Evolutionary conservation across 805 yeast genomes (phyloP).

Genomic region (Sugiyamaella chiloensis): DNA sequence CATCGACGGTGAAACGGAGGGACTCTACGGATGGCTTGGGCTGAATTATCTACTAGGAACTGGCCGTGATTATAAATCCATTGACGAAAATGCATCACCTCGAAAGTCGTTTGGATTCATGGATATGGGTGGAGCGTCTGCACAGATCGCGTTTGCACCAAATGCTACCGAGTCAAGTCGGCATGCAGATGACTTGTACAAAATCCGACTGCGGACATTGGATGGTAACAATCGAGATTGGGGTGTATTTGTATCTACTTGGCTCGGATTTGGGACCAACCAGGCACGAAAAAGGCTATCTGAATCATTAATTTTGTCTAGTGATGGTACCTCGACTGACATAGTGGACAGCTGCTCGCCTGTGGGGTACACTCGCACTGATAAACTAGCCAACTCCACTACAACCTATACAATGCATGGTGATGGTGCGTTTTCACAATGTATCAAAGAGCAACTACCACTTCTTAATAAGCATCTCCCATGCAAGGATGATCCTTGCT

Average conservation of each 20-base stretch:
- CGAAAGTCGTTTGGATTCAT: slow-evolving; percentile 79
- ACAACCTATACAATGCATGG: slow-evolving; percentile 52
- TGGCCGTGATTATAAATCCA: slow-evolving; percentile 35
- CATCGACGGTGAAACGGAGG: slow-evolving; percentile 94
- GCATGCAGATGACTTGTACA: slow-evolving; percentile 72
- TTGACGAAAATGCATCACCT: slow-evolving; percentile 22
- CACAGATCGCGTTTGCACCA: slow-evolving; percentile 93
- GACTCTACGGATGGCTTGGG: slow-evolving; percentile 93
- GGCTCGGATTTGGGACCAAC: slow-evolving; percentile 98
- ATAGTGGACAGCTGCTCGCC: slow-evolving; percentile 81
- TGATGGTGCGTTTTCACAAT: slow-evolving; percentile 71
- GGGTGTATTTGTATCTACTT: slow-evolving; percentile 89
- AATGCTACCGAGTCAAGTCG: slow-evolving; percentile 52
- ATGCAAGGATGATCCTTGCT: slow-evolving; percentile 83
- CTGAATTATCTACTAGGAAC: slow-evolving; percentile 77
- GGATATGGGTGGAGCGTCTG: slow-evolving; percentile 99
- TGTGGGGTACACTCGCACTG: slow-evolving; percentile 42
- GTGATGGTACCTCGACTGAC: slow-evolving; percentile 8
- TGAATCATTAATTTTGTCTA: slow-evolving; percentile 11
- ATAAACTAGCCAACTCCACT: slow-evolving; percentile 11
- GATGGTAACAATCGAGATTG: slow-evolving; percentile 72
- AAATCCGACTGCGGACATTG: slow-evolving; percentile 59
- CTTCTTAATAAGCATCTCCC: slow-evolving; percentile 73
- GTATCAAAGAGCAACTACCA: slow-evolving; percentile 71
- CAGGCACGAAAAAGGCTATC: slow-evolving; percentile 80